Evolutionary conservation across 2,329 filamentous ascomycete species (phyloP), one percentile per base, ranked within the genome.

Genomic region (Cytospora piceae): DNA sequence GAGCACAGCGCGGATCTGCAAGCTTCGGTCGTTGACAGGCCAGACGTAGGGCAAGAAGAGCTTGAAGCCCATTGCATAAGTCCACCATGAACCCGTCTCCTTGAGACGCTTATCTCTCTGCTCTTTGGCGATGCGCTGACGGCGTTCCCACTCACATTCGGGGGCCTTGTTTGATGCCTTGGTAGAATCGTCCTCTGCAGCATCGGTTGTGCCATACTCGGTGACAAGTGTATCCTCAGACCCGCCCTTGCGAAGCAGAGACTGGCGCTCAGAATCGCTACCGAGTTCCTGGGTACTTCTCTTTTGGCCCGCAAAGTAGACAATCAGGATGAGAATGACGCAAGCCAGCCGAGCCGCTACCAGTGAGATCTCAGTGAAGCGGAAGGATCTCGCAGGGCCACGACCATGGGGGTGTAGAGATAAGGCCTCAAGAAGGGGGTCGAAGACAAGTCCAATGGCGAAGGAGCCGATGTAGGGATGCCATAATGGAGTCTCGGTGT

Each of bases 11-110:
- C 88, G 88, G 22, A 90, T 74, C 74, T 95, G 91, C 22, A 95
- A 83, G 17, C 78, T 75, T 61, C 81, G 83, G 71, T 90, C 85
- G 52, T 88, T 84, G 60, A 86, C 83, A 0, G 93, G 93, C 87
- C 91, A 94, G 24, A 96, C 81, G 72, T 93, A 91, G 0, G 91
- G 92, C 32, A 94, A 80, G 74, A 96, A 90, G 42, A 94, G 78
- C 86, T 89, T 64, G 77, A 93, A 96, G 7, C 89, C 86, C 73
- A 90, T 92, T 32, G 89, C 81, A 72, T 95, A 95, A 53, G 86
- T 85, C 70, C 91, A 83, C 90, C 90, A 94, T 69, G 88, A 92
- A 1, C 91, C 91, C 66, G 90, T 86, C 69, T 90, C 86, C 73
- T 89, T 83, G n/a, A 93, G 81, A 3, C 89, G 85, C 75, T 92